Conservation (phyloP, 2,329 filamentous ascomycete genomes). For the Dryadomyces sulphureus region DNA sequence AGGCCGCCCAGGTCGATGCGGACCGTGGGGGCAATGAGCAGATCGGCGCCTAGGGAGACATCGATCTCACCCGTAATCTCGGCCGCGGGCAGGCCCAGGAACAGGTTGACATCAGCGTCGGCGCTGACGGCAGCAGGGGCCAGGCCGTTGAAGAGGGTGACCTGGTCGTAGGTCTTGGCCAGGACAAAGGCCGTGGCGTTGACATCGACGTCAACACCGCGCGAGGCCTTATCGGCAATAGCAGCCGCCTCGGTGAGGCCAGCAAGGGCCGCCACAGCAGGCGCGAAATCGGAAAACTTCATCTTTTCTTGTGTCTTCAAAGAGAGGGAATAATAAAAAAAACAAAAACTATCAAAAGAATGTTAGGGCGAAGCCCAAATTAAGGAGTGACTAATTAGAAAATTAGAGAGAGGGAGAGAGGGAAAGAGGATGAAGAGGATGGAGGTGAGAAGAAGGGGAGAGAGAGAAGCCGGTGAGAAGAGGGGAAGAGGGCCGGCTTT, state of each 20-base stretch:
- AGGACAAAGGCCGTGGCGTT: neutral
- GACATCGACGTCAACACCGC: neutral
- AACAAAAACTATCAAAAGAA: neutral
- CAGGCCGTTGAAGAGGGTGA: neutral
- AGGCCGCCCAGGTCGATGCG: conserved; percentile 14
- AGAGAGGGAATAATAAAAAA: neutral
- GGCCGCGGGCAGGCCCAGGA: conserved; percentile 11
- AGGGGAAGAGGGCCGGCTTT: neutral
- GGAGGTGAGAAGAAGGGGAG: neutral
- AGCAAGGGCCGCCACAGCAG: conserved; percentile 8
- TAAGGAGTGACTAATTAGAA: neutral
- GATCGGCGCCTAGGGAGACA: conserved; percentile 8
- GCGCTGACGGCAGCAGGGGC: neutral
- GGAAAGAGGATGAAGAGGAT: neutral
- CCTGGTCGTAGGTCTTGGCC: neutral
- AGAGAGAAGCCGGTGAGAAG: neutral
- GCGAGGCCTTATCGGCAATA: neutral
- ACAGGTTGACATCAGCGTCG: conserved; percentile 8
- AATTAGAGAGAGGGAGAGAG: neutral
- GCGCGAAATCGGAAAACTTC: conserved; percentile 6
- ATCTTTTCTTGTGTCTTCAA: conserved; percentile 5
- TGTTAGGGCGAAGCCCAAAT: neutral
- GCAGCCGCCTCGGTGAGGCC: conserved; percentile 10
- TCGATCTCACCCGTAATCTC: conserved; percentile 10
- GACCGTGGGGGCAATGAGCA: conserved; percentile 10